phyloP scores from a whole-genome alignment of 2,329 filamentous ascomycete genomes.

The Tothia fuscella region DNA sequence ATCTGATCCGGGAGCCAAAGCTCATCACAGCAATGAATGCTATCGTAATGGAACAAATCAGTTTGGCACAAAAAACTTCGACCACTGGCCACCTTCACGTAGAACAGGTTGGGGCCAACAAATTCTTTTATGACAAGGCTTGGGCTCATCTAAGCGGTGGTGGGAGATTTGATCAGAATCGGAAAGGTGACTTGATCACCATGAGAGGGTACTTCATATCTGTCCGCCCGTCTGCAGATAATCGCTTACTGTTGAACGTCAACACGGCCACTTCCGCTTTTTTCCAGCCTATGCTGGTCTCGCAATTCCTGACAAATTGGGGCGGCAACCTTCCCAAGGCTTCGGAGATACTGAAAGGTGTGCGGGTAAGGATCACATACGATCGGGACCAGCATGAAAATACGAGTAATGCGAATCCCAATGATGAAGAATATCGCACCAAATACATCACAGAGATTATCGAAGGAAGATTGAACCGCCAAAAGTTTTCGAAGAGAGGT shows the following conservation, averaged over 20 bases:
- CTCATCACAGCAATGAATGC: neutral
- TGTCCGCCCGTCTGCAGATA: neutral
- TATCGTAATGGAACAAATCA: neutral
- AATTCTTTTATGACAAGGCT: neutral
- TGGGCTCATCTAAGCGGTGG: neutral
- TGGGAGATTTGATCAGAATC: neutral
- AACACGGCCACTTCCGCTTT: neutral
- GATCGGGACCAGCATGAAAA: neutral
- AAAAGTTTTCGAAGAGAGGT: neutral
- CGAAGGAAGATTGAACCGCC: neutral
- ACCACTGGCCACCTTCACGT: neutral
- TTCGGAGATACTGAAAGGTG: neutral
- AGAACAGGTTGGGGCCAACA: neutral
- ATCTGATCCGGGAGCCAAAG: neutral
- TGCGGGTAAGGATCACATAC: neutral
- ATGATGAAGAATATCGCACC: neutral
- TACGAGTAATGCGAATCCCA: neutral
- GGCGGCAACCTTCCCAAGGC: neutral
- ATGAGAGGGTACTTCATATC: conserved; percentile 1
- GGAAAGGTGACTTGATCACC: neutral
- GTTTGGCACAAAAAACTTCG: neutral
- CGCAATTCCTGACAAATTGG: neutral
- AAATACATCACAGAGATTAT: neutral
- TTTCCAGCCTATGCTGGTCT: neutral
- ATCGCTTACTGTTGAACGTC: neutral